Base-by-base conservation (phyloP, 306 rosid genomes). In the Casuarina cunninghamiana region DNA sequence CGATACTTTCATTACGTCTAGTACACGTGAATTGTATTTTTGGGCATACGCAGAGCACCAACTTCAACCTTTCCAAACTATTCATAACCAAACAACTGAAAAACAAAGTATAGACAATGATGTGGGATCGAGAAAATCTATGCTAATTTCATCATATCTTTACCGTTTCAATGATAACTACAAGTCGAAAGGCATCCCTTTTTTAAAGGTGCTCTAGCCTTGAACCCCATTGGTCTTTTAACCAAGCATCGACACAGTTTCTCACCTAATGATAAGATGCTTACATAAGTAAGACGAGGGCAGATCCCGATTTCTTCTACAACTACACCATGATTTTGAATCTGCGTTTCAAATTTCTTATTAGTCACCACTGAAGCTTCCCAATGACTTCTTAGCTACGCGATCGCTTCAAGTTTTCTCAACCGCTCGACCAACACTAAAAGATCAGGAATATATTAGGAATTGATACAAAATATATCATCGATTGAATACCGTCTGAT, bases 351-450 rank as follows among this genome's bases (percentile, higher is more conserved):
- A 10, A 54, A 53, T 3, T 41, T 11, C 6, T 42, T 41, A 11
- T 19, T 38, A 32, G 2, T 67, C 44, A 53, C 50, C 44, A n/a
- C 66, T 65, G 51, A 57, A 53, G 46, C 80, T 63, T 87, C 75
- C 19, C 45, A 53, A 26, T 71, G 41, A 71, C 81, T 73, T 68
- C 76, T 79, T 43, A 68, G 35, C 65, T 32, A 41, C 17, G 3
- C 26, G 42, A 12, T 32, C 46, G 44, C 38, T 38, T 45, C 69
- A 44, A 43, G 62, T 83, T 83, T 87, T 87, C 90, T 83, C 79
- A 87, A 87, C 90, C 81, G 84, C 79, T 81, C 79, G 83, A 51
- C 88, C 82, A 87, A 75, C 78, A 72, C 53, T 13, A 46, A 60
- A 37, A 68, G 74, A 72, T 38, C 53, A 66, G 53, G 55, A 72